A percentile compares a stretch with the other conserved stretches of the same genome.
Conservation (phyloP, 345 rosid genomes). For the Physaria fendleri region DNA sequence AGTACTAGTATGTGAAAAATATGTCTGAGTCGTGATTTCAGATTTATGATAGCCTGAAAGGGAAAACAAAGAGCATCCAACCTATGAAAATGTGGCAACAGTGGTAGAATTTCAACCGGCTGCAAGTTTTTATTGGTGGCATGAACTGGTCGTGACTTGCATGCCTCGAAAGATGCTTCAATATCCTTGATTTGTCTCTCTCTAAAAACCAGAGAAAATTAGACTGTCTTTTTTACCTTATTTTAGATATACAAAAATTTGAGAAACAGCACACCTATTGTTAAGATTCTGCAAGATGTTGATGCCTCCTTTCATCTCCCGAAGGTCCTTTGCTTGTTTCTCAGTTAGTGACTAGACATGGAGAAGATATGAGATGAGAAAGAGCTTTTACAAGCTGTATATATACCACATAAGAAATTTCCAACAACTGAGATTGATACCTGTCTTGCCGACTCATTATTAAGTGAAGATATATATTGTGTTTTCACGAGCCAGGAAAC, state of each 20-base stretch:
- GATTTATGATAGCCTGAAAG: background rate
- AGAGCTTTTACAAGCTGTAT: constrained; percentile 7
- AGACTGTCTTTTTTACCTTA: background rate
- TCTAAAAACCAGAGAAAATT: constrained; percentile 36
- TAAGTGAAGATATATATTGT: constrained; percentile 86
- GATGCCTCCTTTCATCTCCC: constrained; percentile 72
- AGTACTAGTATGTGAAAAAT: background rate
- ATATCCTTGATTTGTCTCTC: constrained; percentile 91
- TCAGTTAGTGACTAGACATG: constrained; percentile 81
- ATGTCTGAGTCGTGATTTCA: background rate
- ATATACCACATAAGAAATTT: background rate
- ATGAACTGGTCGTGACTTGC: constrained; percentile 75
- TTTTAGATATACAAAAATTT: constrained; percentile 4
- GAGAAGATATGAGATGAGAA: background rate
- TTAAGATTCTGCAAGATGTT: constrained; percentile 68
- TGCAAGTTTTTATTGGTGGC: constrained; percentile 73
- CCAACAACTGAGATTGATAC: constrained; percentile 32
- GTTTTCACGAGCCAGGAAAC: constrained; percentile 97
- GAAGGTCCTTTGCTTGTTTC: constrained; percentile 90
- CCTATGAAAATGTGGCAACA: constrained; percentile 89
- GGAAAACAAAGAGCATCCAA: constrained; percentile 28
- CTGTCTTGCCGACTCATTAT: constrained; percentile 79
- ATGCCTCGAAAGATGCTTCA: constrained; percentile 77
- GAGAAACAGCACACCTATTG: constrained; percentile 52
- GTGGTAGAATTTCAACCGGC: constrained; percentile 72